Conservation (phyloP, 768 basidiomycete species). For the Pilatotrama ljubarskyi region DNA sequence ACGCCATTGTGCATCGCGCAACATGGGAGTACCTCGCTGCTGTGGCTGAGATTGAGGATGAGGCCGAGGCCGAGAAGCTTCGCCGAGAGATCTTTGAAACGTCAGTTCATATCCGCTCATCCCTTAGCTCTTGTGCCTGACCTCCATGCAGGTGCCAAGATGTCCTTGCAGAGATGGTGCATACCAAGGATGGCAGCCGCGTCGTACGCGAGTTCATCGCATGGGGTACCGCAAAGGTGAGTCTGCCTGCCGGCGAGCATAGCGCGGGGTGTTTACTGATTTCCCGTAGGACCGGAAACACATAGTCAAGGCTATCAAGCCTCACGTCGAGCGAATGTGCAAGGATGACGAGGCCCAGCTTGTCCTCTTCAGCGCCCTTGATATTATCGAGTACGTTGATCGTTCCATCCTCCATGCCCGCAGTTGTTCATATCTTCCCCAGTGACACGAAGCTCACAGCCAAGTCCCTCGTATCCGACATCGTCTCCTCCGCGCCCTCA, state of each 20-base stretch:
- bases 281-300: conserved; percentile 77
- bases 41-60: conserved; percentile 56
- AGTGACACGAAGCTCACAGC: conserved; percentile 90
- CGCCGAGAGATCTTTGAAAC: conserved; percentile 80
- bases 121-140: background rate
- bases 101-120: conserved; percentile 38
- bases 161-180: conserved; percentile 87
- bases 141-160: conserved; percentile 66
- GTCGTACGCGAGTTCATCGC: conserved; percentile 85
- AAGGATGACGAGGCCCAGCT: conserved; percentile 87
- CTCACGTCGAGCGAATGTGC: conserved; percentile 87
- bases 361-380: conserved; percentile 86
- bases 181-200: conserved; percentile 89
- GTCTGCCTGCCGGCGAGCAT: background rate
- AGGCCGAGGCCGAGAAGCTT: conserved; percentile 69
- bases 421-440: background rate
- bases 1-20: conserved; percentile 85
- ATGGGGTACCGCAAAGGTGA: conserved; percentile 78
- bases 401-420: background rate
- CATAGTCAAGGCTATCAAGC: conserved; percentile 85
- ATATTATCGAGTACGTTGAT: conserved; percentile 79
- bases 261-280: background rate
- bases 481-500: conserved; percentile 56
- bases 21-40: conserved; percentile 83
- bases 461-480: conserved; percentile 75